These are phyloP conservation scores for Zea luxurians DNA, from an alignment of 176 grass and related monocot genomes.

Conservation along the genomic window DNA sequence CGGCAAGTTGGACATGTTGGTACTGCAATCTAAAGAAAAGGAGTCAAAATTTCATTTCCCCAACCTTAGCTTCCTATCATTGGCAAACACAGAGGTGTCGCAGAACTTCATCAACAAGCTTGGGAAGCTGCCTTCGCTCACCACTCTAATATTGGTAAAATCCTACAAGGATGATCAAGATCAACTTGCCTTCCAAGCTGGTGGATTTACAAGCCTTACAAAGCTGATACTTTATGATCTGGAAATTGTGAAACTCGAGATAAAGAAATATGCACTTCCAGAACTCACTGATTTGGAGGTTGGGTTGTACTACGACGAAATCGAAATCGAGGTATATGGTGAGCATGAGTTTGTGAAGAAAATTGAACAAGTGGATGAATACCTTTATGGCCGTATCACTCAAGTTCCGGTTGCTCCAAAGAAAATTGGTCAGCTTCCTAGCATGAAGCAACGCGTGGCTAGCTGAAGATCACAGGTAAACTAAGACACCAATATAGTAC, in stretches of 20 bases:
- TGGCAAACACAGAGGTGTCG: neutral
- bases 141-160: neutral
- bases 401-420: neutral
- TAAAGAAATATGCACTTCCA: neutral
- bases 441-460: neutral
- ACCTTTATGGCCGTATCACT: neutral
- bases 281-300: neutral
- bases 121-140: neutral
- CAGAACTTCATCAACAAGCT: slow-evolving; percentile 11
- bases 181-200: neutral
- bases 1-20: neutral
- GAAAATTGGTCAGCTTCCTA: neutral
- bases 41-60: neutral
- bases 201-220: neutral
- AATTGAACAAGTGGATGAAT: neutral
- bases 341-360: slow-evolving; percentile 3
- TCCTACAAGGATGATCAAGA: neutral
- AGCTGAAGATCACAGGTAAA: neutral
- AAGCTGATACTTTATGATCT: neutral
- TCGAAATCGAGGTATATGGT: neutral
- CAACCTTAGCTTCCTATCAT: neutral
- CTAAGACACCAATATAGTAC: neutral
- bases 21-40: neutral
- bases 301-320: neutral
- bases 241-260: neutral